phyloP scores from a whole-genome alignment of 1,139 yeast genomes.

The Candida pseudocylindracea region DNA sequence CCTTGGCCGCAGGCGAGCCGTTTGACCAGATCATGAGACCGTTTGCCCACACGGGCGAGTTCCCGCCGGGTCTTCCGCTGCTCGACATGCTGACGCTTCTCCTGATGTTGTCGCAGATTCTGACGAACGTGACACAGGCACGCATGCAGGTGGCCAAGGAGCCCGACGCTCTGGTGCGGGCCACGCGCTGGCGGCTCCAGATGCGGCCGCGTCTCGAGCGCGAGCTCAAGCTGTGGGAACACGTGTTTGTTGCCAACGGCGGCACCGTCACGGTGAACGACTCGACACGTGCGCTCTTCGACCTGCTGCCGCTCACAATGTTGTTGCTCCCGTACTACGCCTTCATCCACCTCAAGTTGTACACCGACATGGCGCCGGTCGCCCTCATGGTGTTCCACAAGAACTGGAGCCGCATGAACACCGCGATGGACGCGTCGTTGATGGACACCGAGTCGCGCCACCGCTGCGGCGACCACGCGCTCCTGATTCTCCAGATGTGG shows the following conservation, averaged over 20 bases:
- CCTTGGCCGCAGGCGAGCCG: too few species aligned
- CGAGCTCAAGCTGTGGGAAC: constrained; percentile 43
- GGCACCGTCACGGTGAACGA: constrained; percentile 33
- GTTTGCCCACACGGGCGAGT: too few species aligned
- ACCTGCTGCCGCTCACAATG: constrained; percentile 30
- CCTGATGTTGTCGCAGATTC: too few species aligned
- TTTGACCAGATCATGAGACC: too few species aligned
- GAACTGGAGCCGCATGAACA: constrained; percentile 45
- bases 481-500: constrained; percentile 46
- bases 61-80: too few species aligned
- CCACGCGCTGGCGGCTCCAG: constrained; percentile 28
- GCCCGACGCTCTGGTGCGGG: too few species aligned
- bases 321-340: constrained; percentile 40
- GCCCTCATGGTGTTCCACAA: constrained; percentile 33
- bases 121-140: too few species aligned
- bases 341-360: constrained; percentile 39
- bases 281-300: constrained; percentile 25
- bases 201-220: constrained; percentile 31
- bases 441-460: constrained; percentile 17
- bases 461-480: constrained; percentile 32
- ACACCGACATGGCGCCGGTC: constrained; percentile 33
- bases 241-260: constrained; percentile 31
- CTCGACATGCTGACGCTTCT: too few species aligned
- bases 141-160: too few species aligned
- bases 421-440: constrained; percentile 14